Conservation (phyloP, 2,329 filamentous ascomycete species). For the Ceratocystiopsis minuta region DNA sequence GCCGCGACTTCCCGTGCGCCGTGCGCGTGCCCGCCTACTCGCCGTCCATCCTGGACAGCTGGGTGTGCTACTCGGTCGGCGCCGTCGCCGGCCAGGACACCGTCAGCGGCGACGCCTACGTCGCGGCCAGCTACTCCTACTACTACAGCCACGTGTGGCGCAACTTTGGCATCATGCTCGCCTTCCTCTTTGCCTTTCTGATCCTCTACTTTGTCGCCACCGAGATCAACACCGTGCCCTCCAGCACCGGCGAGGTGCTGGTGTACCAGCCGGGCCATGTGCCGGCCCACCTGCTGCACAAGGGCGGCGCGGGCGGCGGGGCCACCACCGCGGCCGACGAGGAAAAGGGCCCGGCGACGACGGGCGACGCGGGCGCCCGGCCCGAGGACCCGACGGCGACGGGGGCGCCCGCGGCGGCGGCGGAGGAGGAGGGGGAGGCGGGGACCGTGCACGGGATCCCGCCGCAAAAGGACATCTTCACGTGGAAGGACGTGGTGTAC, state of each 20-base stretch:
- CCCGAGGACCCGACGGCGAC: too few species aligned
- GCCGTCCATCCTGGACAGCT: constrained; percentile 19
- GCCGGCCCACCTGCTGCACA: constrained; percentile 50
- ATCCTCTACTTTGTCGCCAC: constrained; percentile 26
- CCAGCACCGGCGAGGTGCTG: constrained; percentile 3
- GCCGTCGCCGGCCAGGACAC: constrained; percentile 29
- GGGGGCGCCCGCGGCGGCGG: too few species aligned
- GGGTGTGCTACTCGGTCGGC: constrained; percentile 42
- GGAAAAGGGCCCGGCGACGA: background rate
- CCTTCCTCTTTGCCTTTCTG: constrained; percentile 41
- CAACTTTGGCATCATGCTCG: constrained; percentile 42
- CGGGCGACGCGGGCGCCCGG: background rate
- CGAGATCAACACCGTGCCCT: constrained; percentile 22
- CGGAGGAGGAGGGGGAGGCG: too few species aligned
- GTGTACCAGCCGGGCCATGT: constrained; percentile 14
- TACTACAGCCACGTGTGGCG: constrained; percentile 44
- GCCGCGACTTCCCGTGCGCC: constrained; percentile 37
- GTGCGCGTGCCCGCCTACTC: constrained; percentile 21
- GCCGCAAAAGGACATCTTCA: constrained; percentile 58
- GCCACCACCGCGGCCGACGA: background rate
- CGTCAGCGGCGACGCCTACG: constrained; percentile 41
- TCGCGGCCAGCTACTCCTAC: constrained; percentile 37
- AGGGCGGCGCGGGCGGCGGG: constrained; percentile 12
- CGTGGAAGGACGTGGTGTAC: constrained; percentile 71
- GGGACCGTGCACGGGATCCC: constrained; percentile 14